Conservation (phyloP, 1,139 yeast species). For the Debaryomyces coudertii region DNA sequence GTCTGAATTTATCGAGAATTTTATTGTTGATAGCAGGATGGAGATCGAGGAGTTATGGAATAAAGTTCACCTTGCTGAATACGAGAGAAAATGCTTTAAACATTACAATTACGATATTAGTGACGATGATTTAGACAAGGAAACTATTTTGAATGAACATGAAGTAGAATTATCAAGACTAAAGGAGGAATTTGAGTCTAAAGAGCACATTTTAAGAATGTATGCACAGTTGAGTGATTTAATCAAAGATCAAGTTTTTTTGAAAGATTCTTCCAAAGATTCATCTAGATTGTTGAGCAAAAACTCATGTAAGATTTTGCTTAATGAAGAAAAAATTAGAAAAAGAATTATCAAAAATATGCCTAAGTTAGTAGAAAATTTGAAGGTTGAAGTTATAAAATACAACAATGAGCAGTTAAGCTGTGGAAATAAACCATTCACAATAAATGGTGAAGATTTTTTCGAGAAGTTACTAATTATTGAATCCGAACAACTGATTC, state of each 20-base stretch:
- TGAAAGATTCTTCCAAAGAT: constrained; percentile 75
- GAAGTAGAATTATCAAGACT: constrained; percentile 62
- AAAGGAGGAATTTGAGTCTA: constrained; percentile 50
- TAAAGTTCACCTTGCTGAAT: constrained; percentile 56
- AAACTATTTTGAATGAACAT: constrained; percentile 55
- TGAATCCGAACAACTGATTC: constrained; percentile 40
- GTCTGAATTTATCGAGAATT: constrained; percentile 63
- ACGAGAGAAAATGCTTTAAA: constrained; percentile 41
- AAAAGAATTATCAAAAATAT: constrained; percentile 65
- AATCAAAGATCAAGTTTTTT: constrained; percentile 59
- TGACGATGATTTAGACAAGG: constrained; percentile 53
- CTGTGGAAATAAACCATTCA: constrained; percentile 41
- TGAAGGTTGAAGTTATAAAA: constrained; percentile 49
- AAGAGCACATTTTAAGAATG: constrained; percentile 57
- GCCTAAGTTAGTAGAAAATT: constrained; percentile 61
- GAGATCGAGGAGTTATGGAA: constrained; percentile 68
- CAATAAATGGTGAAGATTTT: constrained; percentile 51
- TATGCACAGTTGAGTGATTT: constrained; percentile 60
- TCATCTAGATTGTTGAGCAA: constrained; percentile 76
- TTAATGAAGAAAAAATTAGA: constrained; percentile 78
- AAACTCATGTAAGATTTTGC: constrained; percentile 76
- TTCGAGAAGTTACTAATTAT: constrained; percentile 44
- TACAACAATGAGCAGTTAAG: constrained; percentile 45
- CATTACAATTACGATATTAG: constrained; percentile 41
- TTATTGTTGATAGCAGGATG: constrained; percentile 62